phyloP scores from a whole-genome alignment of 2,329 filamentous ascomycete species.

The Periconia digitata region DNA sequence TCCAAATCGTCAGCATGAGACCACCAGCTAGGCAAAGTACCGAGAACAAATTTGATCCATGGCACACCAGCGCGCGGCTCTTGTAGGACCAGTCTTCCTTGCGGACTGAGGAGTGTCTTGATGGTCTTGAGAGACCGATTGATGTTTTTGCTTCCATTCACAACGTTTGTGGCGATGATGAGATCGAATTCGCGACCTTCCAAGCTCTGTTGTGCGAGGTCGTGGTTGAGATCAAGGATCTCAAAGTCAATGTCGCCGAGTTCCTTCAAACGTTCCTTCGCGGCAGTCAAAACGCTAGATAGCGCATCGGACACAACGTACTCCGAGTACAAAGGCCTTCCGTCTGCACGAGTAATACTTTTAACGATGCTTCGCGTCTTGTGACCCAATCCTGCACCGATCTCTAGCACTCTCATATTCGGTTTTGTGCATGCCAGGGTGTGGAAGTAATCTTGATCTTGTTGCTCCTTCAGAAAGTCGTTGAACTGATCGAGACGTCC shows the following conservation, averaged over 20 bases:
- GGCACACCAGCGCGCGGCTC: slow-evolving; percentile 38
- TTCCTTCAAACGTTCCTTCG: slow-evolving; percentile 1
- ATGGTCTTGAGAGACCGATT: slow-evolving; percentile 14
- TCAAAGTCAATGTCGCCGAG: neutral
- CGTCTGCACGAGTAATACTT: neutral
- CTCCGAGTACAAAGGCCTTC: neutral
- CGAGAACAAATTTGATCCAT: slow-evolving; percentile 3
- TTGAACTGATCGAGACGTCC: neutral
- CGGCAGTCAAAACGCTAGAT: neutral
- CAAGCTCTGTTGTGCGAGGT: slow-evolving; percentile 14
- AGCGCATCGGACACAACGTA: slow-evolving; percentile 3
- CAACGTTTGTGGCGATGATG: slow-evolving; percentile 13
- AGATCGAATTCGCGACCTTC: slow-evolving; percentile 14
- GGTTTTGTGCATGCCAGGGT: neutral
- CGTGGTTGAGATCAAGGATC: slow-evolving; percentile 10
- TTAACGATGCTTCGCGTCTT: slow-evolving; percentile 7
- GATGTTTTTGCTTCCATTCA: neutral
- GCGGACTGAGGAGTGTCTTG: neutral
- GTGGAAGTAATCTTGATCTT: neutral
- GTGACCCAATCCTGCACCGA: slow-evolving; percentile 11
- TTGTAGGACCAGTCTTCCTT: slow-evolving; percentile 43
- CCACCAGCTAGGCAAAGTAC: slow-evolving; percentile 4
- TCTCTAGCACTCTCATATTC: neutral
- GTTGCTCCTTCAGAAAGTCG: neutral
- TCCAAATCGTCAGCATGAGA: slow-evolving; percentile 1